Evolutionary conservation across 2,329 filamentous ascomycete species (phyloP), one percentile per base, ranked within the genome.

Genomic region (Sporothrix humicola): DNA sequence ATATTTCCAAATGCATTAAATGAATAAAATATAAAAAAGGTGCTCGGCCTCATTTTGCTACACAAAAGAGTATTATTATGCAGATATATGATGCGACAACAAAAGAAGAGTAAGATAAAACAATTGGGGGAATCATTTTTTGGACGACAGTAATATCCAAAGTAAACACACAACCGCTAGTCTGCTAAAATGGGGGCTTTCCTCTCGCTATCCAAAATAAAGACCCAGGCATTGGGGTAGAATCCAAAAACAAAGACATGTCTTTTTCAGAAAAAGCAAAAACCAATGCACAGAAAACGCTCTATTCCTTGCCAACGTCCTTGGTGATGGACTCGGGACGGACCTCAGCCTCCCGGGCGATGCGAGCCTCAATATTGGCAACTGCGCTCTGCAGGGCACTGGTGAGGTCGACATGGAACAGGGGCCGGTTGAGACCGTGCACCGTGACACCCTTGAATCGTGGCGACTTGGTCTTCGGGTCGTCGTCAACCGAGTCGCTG

Each of bases 401-500:
- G 3, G 93, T 96, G 70, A 98, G 83, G 81, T 98, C 96, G 71
- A 97, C 89, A 80, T 99, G 96, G 88, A 99, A 98, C 77, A 98
- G 88, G 4, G 96, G 95, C 77, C 93, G 85, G 81, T 97, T 96
- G 76, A 97, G 84, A n/a, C 95, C 93, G 77, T 95, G 92, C 17
- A 98, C 90, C 4, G 93, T 87, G 1, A 92, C 91, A 42, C 73
- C 69, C 61, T 73, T 73, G 73, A 74, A 20, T 10, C n/a, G 15
- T 44, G 44, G 15, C 42, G 12, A 3, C 48, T 72, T 74, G 3
- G 79, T 76, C 71, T 81, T 78, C 17, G 83, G 82, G 74, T 84
- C 77, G 56, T 84, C 82, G 66, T 84, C 82, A 31, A 58, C 50
- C 15, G 73, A 74, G 23, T 74, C 73, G 69, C 68, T 76, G 72